phyloP scores from a whole-genome alignment of 1,139 yeast species.

The Taphrina confusa region DNA sequence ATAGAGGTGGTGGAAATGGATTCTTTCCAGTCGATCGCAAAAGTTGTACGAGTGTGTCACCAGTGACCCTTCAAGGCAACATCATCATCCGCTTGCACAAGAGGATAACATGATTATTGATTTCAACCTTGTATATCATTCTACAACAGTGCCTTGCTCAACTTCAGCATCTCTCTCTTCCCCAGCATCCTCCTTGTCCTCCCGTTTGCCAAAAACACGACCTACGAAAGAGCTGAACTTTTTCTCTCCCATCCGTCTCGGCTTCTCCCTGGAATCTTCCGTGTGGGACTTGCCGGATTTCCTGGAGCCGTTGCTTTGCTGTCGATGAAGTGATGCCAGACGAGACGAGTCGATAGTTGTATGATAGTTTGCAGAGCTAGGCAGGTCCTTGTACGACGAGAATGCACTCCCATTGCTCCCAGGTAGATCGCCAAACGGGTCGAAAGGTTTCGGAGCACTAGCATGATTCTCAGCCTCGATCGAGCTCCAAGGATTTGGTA shows the following conservation, averaged over 20 bases:
- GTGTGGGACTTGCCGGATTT: constrained; percentile 12
- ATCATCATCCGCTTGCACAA: too few relatives aligned
- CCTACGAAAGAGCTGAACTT: constrained; percentile 29
- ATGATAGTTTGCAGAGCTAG: not conserved
- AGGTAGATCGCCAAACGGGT: constrained; percentile 16
- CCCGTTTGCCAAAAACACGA: constrained; percentile 25
- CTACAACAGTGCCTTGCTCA: not conserved
- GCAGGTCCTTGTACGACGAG: not conserved
- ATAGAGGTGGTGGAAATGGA: too few relatives aligned
- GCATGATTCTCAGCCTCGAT: not conserved
- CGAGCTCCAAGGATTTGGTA: constrained; percentile 21
- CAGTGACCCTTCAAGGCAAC: too few relatives aligned
- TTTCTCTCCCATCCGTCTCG: constrained; percentile 7
- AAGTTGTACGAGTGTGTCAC: too few relatives aligned
- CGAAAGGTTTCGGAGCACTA: not conserved
- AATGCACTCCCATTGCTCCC: not conserved
- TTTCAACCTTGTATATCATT: too few relatives aligned
- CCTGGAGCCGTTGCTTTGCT: constrained; percentile 9
- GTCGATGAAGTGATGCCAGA: not conserved
- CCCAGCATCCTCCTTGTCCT: constrained; percentile 12
- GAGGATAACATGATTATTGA: too few relatives aligned
- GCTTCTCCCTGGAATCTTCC: constrained; percentile 13
- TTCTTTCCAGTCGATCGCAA: too few relatives aligned
- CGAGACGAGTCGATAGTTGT: constrained; percentile 23
- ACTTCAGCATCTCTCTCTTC: not conserved